These are phyloP conservation scores for Brasilioporus rufonigricans DNA, from an alignment of 768 basidiomycete genomes.

Conservation along the genomic window DNA sequence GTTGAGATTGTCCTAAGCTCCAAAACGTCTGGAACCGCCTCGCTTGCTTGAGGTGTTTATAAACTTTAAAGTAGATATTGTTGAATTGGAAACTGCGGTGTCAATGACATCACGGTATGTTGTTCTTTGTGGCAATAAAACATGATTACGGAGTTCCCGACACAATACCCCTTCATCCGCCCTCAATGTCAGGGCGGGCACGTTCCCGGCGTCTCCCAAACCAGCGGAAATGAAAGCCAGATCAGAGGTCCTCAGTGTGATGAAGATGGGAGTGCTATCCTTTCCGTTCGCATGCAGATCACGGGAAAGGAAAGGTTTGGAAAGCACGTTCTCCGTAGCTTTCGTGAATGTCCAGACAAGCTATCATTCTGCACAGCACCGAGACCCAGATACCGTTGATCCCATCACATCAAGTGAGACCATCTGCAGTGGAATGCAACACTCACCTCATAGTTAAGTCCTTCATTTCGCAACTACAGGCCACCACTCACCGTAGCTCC, in stretches of 20 bases:
- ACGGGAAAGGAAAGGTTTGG: not conserved
- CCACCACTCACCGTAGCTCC: not conserved
- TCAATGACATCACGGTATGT: not conserved
- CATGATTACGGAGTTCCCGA: not conserved
- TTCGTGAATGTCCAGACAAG: not conserved
- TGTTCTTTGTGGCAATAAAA: not conserved
- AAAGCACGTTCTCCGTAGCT: not conserved
- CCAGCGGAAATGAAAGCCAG: slow-evolving; percentile 4
- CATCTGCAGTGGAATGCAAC: not conserved
- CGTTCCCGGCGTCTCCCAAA: not conserved
- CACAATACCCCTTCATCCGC: too few species aligned
- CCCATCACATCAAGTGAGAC: not conserved
- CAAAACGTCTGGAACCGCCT: not conserved
- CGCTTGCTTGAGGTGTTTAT: not conserved
- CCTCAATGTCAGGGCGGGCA: not conserved
- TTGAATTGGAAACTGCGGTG: not conserved
- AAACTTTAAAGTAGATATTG: not conserved
- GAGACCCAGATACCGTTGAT: not conserved
- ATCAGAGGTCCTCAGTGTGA: not conserved
- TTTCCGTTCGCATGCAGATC: not conserved
- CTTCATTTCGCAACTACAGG: not conserved
- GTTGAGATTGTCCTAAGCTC: not conserved
- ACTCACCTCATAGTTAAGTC: not conserved
- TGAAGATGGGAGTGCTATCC: not conserved
- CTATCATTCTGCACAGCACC: not conserved